phyloP scores from a whole-genome alignment of 345 rosid species.

The Linum tenue region DNA sequence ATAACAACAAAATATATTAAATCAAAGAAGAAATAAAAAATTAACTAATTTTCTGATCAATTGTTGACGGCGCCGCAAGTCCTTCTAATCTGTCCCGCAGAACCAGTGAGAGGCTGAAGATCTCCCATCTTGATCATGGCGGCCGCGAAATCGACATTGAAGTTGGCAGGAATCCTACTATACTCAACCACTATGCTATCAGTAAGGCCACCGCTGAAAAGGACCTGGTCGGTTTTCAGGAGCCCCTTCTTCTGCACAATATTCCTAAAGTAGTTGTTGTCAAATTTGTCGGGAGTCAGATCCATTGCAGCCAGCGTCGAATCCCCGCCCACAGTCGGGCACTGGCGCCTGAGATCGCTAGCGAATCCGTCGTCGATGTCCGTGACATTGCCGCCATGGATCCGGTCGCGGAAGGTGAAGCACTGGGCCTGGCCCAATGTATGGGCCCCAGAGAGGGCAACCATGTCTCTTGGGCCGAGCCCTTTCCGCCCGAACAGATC shows the following conservation, averaged over 20 bases:
- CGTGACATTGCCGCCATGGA: conserved; percentile 1
- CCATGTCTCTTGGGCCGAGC: conserved; percentile 18
- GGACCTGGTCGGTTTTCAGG: not conserved
- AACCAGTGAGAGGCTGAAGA: not conserved
- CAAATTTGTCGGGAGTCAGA: not conserved
- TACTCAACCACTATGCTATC: not conserved
- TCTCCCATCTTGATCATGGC: not conserved
- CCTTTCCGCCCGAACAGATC: conserved; percentile 8
- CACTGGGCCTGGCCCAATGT: conserved; percentile 11
- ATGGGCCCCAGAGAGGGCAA: conserved; percentile 18
- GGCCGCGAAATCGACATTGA: not conserved
- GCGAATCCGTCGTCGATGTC: conserved; percentile 17
- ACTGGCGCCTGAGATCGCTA: conserved; percentile 6
- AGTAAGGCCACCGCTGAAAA: not conserved
- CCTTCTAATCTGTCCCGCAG: not conserved
- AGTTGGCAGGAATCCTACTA: not conserved
- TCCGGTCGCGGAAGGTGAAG: conserved; percentile 10
- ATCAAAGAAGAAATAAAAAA: too few relatives aligned
- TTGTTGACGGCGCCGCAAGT: too few relatives aligned
- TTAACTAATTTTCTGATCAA: too few relatives aligned
- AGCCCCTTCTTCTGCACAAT: not conserved
- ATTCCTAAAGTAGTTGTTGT: not conserved
- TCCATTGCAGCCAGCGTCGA: not conserved
- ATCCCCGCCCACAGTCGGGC: conserved; percentile 7
- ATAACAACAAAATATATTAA: too few relatives aligned